Base-by-base conservation (phyloP, 2,329 filamentous ascomycete species). In the Fusarium algeriense region DNA sequence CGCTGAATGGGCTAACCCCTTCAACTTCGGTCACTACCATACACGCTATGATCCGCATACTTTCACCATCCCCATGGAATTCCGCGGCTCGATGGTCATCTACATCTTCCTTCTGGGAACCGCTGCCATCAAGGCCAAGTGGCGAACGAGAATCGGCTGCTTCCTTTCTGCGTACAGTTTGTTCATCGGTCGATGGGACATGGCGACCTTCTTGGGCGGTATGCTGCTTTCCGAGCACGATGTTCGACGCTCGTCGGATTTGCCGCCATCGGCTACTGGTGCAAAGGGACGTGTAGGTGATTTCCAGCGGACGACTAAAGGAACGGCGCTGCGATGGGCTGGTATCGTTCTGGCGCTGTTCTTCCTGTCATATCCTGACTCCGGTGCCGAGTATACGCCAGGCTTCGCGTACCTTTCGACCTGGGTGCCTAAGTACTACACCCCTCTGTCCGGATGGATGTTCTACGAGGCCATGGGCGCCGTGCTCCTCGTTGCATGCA, bases 11-110 rank as follows among this genome's bases (percentile, higher is more conserved):
- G 81, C 80, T 14, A 83, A 83, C 44, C 80, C 80, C 2, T 83
- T 82, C 76, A 81, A 79, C 69, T 82, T 81, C 50, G 77, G 78
- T 9, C 79, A 81, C 34, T 81, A 81, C 44, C 80, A 83, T 50
- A 74, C 80, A 14, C 80, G 81, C 9, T 83, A 83, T 61, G 81
- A 83, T 57, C 81, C 81, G 10, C 81, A 83, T 55, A 82, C 80
- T 0, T 83, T 80, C 48, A 83, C 81, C 7, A 83, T 83, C 23
- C 81, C 81, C 4, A 82, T 83, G 78, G 81, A 83, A 50, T 74
- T 83, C 7, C 80, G 81, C 5, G 81, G 81, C 3, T 83, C 81
- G 3, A 82, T 83, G 78, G 66, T 82, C 34, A 60, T 83, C 37
- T 83, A 83, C 75, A 64, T 82, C 15, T 82, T 82, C 69, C 75